phyloP scores from a whole-genome alignment of 257 asterid species.

The Solanum piurae region DNA sequence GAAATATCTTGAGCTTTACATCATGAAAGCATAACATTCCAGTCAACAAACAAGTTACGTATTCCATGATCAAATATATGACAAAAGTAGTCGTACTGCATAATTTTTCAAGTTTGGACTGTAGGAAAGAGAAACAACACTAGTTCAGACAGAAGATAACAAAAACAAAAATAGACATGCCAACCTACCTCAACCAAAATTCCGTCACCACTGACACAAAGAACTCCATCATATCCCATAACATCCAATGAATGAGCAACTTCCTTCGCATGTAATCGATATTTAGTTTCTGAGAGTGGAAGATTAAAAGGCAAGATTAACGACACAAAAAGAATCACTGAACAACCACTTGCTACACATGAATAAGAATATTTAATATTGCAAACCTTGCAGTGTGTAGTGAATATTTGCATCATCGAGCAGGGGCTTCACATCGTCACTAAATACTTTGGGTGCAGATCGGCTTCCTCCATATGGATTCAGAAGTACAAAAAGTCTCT shows the following conservation, averaged over 20 bases:
- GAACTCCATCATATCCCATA: conserved; percentile 61
- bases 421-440: conserved; percentile 64
- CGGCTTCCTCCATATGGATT: conserved; percentile 92
- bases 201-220: conserved; percentile 96
- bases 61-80: neutral
- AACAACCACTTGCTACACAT: neutral
- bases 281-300: conserved; percentile 51
- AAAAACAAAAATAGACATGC: neutral
- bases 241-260: conserved; percentile 56
- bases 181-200: conserved; percentile 79
- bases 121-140: neutral
- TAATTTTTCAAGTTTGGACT: neutral
- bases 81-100: neutral
- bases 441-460: conserved; percentile 59
- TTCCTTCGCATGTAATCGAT: conserved; percentile 84
- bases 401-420: conserved; percentile 81
- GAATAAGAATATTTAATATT: neutral
- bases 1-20: neutral
- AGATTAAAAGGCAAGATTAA: neutral
- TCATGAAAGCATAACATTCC: neutral
- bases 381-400: conserved; percentile 53
- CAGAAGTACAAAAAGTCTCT: conserved; percentile 60
- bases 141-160: neutral
- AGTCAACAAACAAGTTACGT: neutral
- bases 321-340: neutral